These are phyloP conservation scores for Pholiota microspora DNA, from an alignment of 768 basidiomycete genomes.

Conservation along the genomic window DNA sequence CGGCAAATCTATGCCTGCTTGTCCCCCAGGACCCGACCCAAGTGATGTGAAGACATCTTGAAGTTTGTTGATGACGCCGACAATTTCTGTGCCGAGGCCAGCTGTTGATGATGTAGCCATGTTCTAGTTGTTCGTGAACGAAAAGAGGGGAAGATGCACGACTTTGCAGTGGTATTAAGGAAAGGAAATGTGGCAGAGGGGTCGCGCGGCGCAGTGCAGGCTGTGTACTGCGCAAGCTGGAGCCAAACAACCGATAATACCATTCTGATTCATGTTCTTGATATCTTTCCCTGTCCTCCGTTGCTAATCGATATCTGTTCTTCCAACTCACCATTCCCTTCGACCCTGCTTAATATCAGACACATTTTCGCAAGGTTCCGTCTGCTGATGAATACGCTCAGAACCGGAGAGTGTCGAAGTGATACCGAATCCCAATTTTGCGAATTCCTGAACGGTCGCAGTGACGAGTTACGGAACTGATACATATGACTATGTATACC, in stretches of 20 bases:
- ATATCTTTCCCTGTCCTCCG: not conserved
- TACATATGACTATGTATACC: too few relatives aligned
- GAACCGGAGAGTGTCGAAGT: too few relatives aligned
- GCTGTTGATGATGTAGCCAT: constrained; percentile 57
- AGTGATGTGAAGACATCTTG: constrained; percentile 89
- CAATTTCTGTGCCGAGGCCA: constrained; percentile 81
- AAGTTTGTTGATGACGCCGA: constrained; percentile 80
- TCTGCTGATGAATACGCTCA: too few relatives aligned
- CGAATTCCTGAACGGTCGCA: too few relatives aligned
- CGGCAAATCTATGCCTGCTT: constrained; percentile 81
- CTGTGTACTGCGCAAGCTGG: constrained; percentile 25
- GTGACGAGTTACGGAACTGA: too few relatives aligned
- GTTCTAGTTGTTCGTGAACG: constrained; percentile 24
- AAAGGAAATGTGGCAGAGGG: constrained; percentile 16
- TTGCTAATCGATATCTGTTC: not conserved
- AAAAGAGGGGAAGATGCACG: constrained; percentile 13
- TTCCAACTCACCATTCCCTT: too few relatives aligned
- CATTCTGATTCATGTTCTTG: too few relatives aligned
- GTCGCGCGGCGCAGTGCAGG: constrained; percentile 13
- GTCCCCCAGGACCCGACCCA: constrained; percentile 52
- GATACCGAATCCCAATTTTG: too few relatives aligned
- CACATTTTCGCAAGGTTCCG: too few relatives aligned
- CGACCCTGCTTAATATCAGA: too few relatives aligned
- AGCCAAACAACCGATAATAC: constrained; percentile 22
- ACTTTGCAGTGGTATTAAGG: constrained; percentile 16